Conservation (phyloP, 805 yeast species). For the Yarrowia bubula region DNA sequence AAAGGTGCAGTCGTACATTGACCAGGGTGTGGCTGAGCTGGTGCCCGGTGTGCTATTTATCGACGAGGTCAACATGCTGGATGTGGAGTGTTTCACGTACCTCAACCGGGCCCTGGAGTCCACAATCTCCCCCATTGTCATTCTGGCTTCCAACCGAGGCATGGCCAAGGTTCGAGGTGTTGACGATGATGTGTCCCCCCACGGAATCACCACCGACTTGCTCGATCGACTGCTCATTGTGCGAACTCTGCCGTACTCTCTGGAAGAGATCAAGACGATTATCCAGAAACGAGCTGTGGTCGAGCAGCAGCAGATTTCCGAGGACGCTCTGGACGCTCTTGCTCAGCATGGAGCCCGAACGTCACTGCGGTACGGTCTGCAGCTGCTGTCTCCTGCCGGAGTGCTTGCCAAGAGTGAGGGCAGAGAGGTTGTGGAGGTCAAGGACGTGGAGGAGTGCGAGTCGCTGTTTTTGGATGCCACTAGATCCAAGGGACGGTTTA, state of each 20-base stretch:
- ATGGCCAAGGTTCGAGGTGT: slow-evolving; percentile 89
- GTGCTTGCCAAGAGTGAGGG: slow-evolving; percentile 73
- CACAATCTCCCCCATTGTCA: slow-evolving; percentile 88
- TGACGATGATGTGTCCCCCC: slow-evolving; percentile 74
- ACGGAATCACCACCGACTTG: slow-evolving; percentile 94
- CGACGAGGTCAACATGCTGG: slow-evolving; percentile 98
- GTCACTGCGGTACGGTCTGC: slow-evolving; percentile 88
- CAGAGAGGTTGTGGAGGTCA: slow-evolving; percentile 61
- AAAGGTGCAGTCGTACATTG: slow-evolving; percentile 93
- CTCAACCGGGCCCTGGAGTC: slow-evolving; percentile 91
- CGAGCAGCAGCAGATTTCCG: slow-evolving; percentile 65
- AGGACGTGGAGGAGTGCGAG: slow-evolving; percentile 83
- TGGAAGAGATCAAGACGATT: slow-evolving; percentile 77
- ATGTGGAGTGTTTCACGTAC: slow-evolving; percentile 93
- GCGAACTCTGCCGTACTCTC: slow-evolving; percentile 83
- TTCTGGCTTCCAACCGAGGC: slow-evolving; percentile 94
- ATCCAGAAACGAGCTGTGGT: slow-evolving; percentile 76
- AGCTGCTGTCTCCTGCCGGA: slow-evolving; percentile 86
- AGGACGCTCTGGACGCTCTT: slow-evolving; percentile 70
- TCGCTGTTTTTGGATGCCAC: slow-evolving; percentile 79
- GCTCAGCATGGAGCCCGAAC: slow-evolving; percentile 72
- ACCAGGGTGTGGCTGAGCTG: slow-evolving; percentile 96
- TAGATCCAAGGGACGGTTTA: slow-evolving; percentile 41
- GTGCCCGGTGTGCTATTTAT: slow-evolving; percentile 97
- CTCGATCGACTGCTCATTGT: slow-evolving; percentile 88